Conservation (phyloP, 23 red algal species). For the Cyanidiococcus yangmingshanensis region DNA sequence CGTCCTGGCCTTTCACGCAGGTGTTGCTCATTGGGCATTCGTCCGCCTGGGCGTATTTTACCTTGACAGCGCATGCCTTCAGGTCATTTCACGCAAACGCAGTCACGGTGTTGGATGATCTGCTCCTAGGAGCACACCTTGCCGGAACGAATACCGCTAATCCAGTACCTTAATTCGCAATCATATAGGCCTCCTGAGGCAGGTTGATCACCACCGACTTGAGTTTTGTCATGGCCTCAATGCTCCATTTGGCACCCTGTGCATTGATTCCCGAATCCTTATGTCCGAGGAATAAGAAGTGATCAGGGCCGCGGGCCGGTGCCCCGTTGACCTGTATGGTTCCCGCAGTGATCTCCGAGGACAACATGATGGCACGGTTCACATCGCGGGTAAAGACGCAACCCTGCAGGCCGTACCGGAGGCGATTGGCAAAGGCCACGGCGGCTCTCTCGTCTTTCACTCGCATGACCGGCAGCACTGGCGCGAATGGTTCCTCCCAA, state of each 20-base stretch:
- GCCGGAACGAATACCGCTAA: too few relatives aligned
- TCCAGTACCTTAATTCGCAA: background rate
- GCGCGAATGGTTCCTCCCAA: conserved; percentile 38
- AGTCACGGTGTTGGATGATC: too few relatives aligned
- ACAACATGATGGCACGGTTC: conserved; percentile 24
- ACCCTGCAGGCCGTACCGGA: conserved; percentile 29
- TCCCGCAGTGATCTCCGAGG: conserved; percentile 19
- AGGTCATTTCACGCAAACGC: too few relatives aligned
- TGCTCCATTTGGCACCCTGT: conserved; percentile 30
- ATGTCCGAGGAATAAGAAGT: conserved; percentile 30
- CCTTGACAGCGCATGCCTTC: too few relatives aligned
- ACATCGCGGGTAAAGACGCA: conserved; percentile 34
- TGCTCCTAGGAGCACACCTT: too few relatives aligned
- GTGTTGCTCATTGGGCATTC: too few relatives aligned
- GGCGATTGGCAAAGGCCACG: conserved; percentile 26
- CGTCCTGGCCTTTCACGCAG: too few relatives aligned
- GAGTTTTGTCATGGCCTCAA: conserved; percentile 45
- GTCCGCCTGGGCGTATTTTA: too few relatives aligned
- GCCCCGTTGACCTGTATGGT: conserved; percentile 37
- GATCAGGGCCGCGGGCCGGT: conserved; percentile 26
- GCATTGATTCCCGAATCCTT: conserved; percentile 43
- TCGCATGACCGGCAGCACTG: conserved; percentile 27
- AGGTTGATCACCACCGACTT: conserved; percentile 36
- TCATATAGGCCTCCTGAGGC: conserved; percentile 24
- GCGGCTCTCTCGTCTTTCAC: conserved; percentile 29